Evolutionary conservation across 179 eudicot species (phyloP), one percentile per base, ranked within the genome.

Genomic region (Vitellaria paradoxa): DNA sequence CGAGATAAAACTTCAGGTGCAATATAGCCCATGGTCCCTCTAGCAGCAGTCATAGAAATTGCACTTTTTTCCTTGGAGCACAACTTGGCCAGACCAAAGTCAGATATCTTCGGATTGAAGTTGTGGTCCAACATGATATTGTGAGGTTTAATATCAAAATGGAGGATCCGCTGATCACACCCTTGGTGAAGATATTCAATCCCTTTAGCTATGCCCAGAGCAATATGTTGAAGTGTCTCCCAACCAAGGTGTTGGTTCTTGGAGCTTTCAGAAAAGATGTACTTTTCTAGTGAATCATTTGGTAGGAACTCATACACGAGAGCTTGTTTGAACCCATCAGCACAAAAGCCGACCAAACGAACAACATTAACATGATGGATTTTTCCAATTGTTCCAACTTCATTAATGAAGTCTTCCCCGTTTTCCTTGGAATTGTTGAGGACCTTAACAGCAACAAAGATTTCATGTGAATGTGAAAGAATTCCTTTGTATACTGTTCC

Each of bases 361-460:
- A 30, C 37, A 30, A 30, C 37, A 30, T 30, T 30, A 2, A 30
- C 37, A 30, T 30, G 37, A 30, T 30, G 37, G 37, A 30, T 30
- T 30, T 30, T 30, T 30, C 37, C 37, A 30, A 30, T 30, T 30
- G 37, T 30, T 30, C 37, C 37, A 30, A 30, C 37, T 30, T 72
- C 65, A 13, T 56, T 72, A 50, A 56, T 72, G 65, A 72, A 72
- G 10, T 72, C 76, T 9, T 72, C 76, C 9, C 30, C 70, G 0
- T 66, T 66, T 37, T 8, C 70, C 47, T 0, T 66, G 20, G 70
- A 15, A 30, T 30, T 30, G 37, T 30, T 30, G 37, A 30, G 37
- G 37, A 30, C 37, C 37, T 30, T 30, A 30, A 66, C 70, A 1
- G 70, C 70, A 37, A 66, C 70, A 42, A 66, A 40, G 46, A 66